Evolutionary conservation across 2,329 filamentous ascomycete species (phyloP).

Genomic region (Penicillium sp.): DNA sequence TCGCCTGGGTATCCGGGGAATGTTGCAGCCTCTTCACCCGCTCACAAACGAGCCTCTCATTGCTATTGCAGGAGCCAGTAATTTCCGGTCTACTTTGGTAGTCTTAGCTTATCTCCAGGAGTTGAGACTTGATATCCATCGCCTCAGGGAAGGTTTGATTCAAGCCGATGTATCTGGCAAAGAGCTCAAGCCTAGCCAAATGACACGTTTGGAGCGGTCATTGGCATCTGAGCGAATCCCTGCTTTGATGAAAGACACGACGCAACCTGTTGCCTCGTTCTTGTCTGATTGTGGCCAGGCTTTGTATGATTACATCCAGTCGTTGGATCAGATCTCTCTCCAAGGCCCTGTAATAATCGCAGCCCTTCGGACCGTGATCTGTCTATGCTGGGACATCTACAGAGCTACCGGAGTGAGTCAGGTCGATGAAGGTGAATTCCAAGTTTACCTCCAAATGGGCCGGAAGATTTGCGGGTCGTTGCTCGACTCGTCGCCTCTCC

Average conservation of each 20-base stretch:
- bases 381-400: constrained; percentile 52
- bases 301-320: constrained; percentile 36
- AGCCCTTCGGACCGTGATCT: constrained; percentile 33
- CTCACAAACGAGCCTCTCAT: constrained; percentile 41
- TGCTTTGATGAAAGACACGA: constrained; percentile 42
- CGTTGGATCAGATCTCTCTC: constrained; percentile 27
- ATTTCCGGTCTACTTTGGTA: constrained; percentile 24
- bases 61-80: constrained; percentile 24
- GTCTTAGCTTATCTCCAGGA: constrained; percentile 37
- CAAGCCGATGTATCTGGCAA: constrained; percentile 33
- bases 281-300: constrained; percentile 38
- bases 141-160: constrained; percentile 33
- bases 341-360: constrained; percentile 24
- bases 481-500: constrained; percentile 22
- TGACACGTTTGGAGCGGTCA: constrained; percentile 43
- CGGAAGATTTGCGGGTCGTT: constrained; percentile 35
- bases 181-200: constrained; percentile 41
- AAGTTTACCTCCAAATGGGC: constrained; percentile 51
- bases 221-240: constrained; percentile 40
- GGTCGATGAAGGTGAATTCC: constrained; percentile 54
- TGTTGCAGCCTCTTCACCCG: constrained; percentile 37
- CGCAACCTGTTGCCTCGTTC: constrained; percentile 40
- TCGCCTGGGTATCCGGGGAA: constrained; percentile 26
- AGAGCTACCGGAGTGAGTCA: constrained; percentile 38
- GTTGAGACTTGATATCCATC: constrained; percentile 36